Conservation (phyloP, 2,329 filamentous ascomycete species). For the Epichloe coenophiala region DNA sequence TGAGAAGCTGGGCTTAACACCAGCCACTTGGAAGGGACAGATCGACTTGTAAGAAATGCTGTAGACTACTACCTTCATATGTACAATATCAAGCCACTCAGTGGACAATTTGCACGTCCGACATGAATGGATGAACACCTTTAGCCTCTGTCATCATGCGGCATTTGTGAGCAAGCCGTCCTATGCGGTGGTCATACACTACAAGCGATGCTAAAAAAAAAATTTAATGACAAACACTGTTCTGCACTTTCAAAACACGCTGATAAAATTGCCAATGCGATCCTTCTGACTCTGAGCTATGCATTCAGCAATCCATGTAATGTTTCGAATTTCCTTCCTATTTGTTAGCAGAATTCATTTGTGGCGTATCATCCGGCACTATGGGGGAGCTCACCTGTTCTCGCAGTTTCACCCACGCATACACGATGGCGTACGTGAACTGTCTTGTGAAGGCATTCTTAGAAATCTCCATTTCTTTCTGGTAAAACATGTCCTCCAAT, state of each 20-base stretch:
- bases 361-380: background rate
- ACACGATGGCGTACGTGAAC: slow-evolving; percentile 89
- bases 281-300: slow-evolving; percentile 99
- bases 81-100: slow-evolving; percentile 31
- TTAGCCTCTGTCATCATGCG: slow-evolving; percentile 16
- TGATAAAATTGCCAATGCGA: slow-evolving; percentile 96
- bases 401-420: slow-evolving; percentile 92
- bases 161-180: slow-evolving; percentile 12
- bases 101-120: slow-evolving; percentile 1
- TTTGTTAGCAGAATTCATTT: slow-evolving; percentile 18
- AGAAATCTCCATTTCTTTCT: slow-evolving; percentile 98
- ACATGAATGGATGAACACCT: slow-evolving; percentile 6
- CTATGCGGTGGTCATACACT: slow-evolving; percentile 25
- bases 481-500: slow-evolving; percentile 94
- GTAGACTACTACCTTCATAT: slow-evolving; percentile 32
- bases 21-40: slow-evolving; percentile 82
- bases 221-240: too few relatives aligned
- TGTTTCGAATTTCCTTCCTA: slow-evolving; percentile 88
- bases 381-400: slow-evolving; percentile 61
- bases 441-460: slow-evolving; percentile 92
- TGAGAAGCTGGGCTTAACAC: slow-evolving; percentile 69
- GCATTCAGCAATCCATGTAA: slow-evolving; percentile 98
- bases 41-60: slow-evolving; percentile 38
- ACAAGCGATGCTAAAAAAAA: slow-evolving; percentile 27
- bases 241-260: slow-evolving; percentile 58